Evolutionary conservation across 2,329 filamentous ascomycete genomes (phyloP).

Genomic region (Domatiomyces catenatus): DNA sequence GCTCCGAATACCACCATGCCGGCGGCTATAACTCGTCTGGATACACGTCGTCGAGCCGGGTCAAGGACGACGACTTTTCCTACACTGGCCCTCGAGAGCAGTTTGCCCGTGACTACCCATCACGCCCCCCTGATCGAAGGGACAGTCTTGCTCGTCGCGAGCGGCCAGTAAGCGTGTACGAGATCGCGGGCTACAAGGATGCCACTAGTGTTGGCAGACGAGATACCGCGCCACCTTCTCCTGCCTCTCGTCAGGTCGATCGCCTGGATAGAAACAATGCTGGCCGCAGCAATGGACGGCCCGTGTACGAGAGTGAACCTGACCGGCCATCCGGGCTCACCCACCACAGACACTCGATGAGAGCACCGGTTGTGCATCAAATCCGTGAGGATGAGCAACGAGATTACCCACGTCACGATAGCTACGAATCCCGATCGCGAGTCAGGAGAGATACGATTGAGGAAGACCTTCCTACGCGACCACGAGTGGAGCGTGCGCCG

Average conservation of each 20-base stretch:
- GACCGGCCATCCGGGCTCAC: constrained; percentile 9
- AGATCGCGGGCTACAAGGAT: constrained; percentile 10
- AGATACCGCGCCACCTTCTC: constrained; percentile 11
- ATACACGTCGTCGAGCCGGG: constrained; percentile 2
- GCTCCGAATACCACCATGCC: constrained; percentile 12
- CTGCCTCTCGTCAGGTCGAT: constrained; percentile 13
- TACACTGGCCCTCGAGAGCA: constrained; percentile 34
- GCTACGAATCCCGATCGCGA: constrained; percentile 1
- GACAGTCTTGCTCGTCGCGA: constrained; percentile 21
- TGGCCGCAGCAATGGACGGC: constrained; percentile 1
- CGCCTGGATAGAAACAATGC: constrained; percentile 11
- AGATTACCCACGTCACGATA: constrained; percentile 5
- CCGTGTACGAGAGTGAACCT: constrained; percentile 9
- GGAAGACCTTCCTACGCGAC: constrained; percentile 1
- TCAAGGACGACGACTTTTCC: constrained; percentile 23
- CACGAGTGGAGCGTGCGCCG: background rate
- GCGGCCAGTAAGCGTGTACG: constrained; percentile 14
- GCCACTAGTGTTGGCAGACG: constrained; percentile 5
- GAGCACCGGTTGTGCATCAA: constrained; percentile 15
- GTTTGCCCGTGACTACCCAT: constrained; percentile 28
- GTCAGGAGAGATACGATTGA: constrained; percentile 2
- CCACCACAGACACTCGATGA: constrained; percentile 8
- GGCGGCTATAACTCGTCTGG: constrained; percentile 11
- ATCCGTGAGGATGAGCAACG: constrained; percentile 14
- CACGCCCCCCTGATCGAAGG: constrained; percentile 16